Base-by-base conservation (phyloP, 2,329 filamentous ascomycete genomes). In the Arthrinium puccinioides region DNA sequence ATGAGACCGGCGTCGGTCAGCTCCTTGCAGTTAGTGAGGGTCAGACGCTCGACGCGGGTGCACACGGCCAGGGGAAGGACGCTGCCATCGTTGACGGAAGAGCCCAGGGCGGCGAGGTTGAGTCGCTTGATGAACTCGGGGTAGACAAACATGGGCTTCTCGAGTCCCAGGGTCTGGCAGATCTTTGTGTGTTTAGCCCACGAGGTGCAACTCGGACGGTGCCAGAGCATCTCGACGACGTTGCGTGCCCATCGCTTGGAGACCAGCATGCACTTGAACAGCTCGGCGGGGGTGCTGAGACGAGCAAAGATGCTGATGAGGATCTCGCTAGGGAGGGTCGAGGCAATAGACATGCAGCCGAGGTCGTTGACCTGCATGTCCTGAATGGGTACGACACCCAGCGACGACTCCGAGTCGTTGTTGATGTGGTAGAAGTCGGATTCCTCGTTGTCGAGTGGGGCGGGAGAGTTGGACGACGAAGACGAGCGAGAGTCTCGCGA, bases 241-340 rank as follows among this genome's bases (percentile, higher is more conserved):
- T 96, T 96, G 45, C 84, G 74, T 20, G 92, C 85, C 92, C 92
- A 98, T 44, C 83, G 79, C 61, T 88, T 89, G 54, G 83, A 96
- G n/a, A 95, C 89, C 46, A 92, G 70, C 85, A 97, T 89, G 62
- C 86, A 94, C 61, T 81, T 82, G 48, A 87, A 75, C 49, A 96
- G 74, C 54, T 98, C 90, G 30, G 70, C 66, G 3, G 88, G 75
- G 10, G 75, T 78, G 52, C 72, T 81, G 40, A 98, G 76, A 60
- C 88, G 92, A 24, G 85, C 73, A 62, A 98, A 96, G 53, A 97
- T 83, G 61, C 81, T 77, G 54, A 98, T 96, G 56, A 97, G 79
- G 44, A 98, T 84, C 69, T 98, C 92, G 59, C 89, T 90, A 26
- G 92, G 92, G 24, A 98, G 72, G 40, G 84, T 79, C 49, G 84